Evolutionary conservation across 768 basidiomycete species (phyloP).

Genomic region (Boletellus ananiceps): DNA sequence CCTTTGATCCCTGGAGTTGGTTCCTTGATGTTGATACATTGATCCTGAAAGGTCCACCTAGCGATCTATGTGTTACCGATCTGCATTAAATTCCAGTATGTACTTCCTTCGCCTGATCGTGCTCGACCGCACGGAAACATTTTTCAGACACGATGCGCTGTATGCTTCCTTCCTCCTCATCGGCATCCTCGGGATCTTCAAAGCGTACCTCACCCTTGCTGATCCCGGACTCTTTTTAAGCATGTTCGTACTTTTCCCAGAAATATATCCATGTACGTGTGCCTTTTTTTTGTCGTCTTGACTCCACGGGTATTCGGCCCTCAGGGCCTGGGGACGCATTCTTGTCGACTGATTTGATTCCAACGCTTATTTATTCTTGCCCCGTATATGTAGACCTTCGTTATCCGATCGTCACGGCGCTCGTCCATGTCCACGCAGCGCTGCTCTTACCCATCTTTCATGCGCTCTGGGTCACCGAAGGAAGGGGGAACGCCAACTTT

Average conservation of each 20-base stretch:
- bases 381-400: conserved; percentile 56
- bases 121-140: not conserved
- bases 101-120: not conserved
- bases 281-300: conserved; percentile 4
- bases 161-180: conserved; percentile 73
- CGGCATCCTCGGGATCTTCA: conserved; percentile 80
- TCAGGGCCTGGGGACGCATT: not conserved
- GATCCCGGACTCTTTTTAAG: conserved; percentile 85
- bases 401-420: conserved; percentile 76
- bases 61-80: conserved; percentile 79
- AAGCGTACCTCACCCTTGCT: conserved; percentile 87
- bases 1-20: not conserved
- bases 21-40: not conserved
- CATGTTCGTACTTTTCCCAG: conserved; percentile 78
- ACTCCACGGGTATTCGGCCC: not conserved
- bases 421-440: conserved; percentile 79
- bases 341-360: too few species aligned
- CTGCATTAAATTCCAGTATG: conserved; percentile 83
- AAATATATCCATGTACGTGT: conserved; percentile 72
- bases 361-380: not conserved
- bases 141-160: conserved; percentile 71
- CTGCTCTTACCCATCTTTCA: conserved; percentile 89
- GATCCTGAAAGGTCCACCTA: conserved; percentile 61
- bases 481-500: conserved; percentile 96
- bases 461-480: conserved; percentile 85